Percentiles rank a stretch among this genome's conserved stretches.
Evolutionary conservation across 164 flowering plant species (phyloP).

Genomic region (Protea cynaroides): DNA sequence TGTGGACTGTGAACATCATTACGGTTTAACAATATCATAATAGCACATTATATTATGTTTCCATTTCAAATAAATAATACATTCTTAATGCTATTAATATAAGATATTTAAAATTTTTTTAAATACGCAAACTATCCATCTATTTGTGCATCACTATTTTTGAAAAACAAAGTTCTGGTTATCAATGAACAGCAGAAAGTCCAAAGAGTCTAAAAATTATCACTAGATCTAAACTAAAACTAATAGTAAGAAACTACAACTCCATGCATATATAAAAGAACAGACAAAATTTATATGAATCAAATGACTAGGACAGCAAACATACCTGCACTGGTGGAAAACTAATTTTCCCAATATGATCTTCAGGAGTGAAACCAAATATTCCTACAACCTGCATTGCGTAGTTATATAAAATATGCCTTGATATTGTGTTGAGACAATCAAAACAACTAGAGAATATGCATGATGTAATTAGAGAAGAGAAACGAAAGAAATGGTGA

Average conservation of each 20-base stretch:
- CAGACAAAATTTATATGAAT: not conserved
- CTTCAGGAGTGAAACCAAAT: constrained; percentile 88
- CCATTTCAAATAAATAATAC: no score
- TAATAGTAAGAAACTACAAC: not conserved
- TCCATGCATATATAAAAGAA: not conserved
- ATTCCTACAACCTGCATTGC: constrained; percentile 72
- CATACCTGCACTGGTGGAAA: constrained; percentile 92
- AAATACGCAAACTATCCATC: no score
- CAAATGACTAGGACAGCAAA: not conserved
- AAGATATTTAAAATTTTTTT: no score
- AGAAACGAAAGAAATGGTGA: not conserved
- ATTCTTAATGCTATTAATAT: no score
- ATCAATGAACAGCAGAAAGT: no score
- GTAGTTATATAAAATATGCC: not conserved
- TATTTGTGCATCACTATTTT: no score
- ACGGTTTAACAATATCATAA: no score
- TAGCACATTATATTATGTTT: no score
- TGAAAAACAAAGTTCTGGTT: no score
- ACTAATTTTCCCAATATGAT: constrained; percentile 85
- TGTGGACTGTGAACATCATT: no score
- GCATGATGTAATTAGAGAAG: not conserved
- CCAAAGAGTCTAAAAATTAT: no score
- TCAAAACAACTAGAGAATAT: not conserved
- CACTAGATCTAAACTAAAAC: no score
- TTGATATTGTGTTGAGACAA: not conserved